Conservation (phyloP, 2,329 filamentous ascomycete species). For the Fusarium graminum region DNA sequence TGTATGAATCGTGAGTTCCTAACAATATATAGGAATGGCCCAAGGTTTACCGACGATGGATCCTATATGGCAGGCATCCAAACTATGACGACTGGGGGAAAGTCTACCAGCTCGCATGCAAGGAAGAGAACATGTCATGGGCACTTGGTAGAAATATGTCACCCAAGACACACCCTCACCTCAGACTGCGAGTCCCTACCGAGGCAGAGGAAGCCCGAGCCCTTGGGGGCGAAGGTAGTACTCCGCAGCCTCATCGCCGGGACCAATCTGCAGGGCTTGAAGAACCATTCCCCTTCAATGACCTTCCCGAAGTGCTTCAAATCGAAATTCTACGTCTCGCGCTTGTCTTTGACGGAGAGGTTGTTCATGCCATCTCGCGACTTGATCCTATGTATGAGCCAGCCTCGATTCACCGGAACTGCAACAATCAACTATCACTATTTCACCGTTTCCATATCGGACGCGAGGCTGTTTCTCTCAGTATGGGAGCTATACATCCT, state of each 20-base stretch:
- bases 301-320: slow-evolving; percentile 51
- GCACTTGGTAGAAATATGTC: background rate
- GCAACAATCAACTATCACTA: slow-evolving; percentile 40
- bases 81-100: no score
- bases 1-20: no score
- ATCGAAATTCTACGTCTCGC: slow-evolving; percentile 54
- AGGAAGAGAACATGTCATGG: slow-evolving; percentile 42
- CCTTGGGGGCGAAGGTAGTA: background rate
- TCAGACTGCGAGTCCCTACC: slow-evolving; percentile 20
- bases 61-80: background rate
- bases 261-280: no score
- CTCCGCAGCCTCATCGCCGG: background rate
- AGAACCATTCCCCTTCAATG: no score
- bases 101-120: slow-evolving; percentile 36
- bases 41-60: background rate
- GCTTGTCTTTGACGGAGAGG: slow-evolving; percentile 52
- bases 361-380: slow-evolving; percentile 61
- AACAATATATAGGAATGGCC: slow-evolving; percentile 30
- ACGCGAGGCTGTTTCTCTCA: slow-evolving; percentile 50
- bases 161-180: slow-evolving; percentile 28
- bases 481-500: slow-evolving; percentile 54
- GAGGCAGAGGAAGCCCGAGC: background rate
- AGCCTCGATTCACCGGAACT: slow-evolving; percentile 21
- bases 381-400: slow-evolving; percentile 55
- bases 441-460: slow-evolving; percentile 58